phyloP scores from a whole-genome alignment of 306 rosid genomes.

The Vigna radiata region DNA sequence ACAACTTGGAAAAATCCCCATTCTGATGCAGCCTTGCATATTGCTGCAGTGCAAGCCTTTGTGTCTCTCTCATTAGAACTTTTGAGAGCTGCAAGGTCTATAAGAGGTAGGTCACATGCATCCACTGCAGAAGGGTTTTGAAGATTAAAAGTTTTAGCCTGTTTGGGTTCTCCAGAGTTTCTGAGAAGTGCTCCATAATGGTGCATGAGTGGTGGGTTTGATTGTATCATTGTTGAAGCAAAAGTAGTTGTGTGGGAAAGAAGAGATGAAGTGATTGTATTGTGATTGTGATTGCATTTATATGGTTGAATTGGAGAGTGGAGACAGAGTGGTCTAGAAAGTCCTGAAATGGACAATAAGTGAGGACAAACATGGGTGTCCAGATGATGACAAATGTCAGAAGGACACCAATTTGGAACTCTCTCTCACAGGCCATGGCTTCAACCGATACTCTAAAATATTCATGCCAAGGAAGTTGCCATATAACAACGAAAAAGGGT shows the following conservation, averaged over 20 bases:
- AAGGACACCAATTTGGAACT: conserved; percentile 45
- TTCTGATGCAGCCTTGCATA: conserved; percentile 72
- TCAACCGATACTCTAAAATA: conserved; percentile 23
- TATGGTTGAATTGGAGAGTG: conserved; percentile 47
- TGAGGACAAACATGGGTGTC: conserved; percentile 57
- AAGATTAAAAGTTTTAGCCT: conserved; percentile 27
- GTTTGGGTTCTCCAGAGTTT: conserved; percentile 39
- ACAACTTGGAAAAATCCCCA: conserved; percentile 93
- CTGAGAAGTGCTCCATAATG: conserved; percentile 62
- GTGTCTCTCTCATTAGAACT: conserved; percentile 53
- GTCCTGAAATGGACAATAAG: conserved; percentile 48
- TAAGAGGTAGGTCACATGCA: conserved; percentile 77
- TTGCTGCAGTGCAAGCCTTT: conserved; percentile 62
- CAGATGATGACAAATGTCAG: conserved; percentile 71
- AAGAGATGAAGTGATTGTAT: conserved; percentile 29
- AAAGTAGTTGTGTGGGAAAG: conserved; percentile 5
- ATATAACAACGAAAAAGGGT: conserved; percentile 54
- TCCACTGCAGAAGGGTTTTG: conserved; percentile 48
- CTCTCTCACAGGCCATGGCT: conserved; percentile 45
- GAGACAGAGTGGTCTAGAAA: conserved; percentile 28
- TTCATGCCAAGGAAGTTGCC: conserved; percentile 40
- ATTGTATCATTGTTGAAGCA: conserved; percentile 54
- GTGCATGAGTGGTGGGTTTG: conserved; percentile 77
- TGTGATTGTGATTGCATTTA: conserved; percentile 48
- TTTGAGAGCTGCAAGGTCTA: conserved; percentile 71